These are phyloP conservation scores for Aspergillus vadensis DNA, from an alignment of 2,329 filamentous ascomycete species.

Conservation along the genomic window DNA sequence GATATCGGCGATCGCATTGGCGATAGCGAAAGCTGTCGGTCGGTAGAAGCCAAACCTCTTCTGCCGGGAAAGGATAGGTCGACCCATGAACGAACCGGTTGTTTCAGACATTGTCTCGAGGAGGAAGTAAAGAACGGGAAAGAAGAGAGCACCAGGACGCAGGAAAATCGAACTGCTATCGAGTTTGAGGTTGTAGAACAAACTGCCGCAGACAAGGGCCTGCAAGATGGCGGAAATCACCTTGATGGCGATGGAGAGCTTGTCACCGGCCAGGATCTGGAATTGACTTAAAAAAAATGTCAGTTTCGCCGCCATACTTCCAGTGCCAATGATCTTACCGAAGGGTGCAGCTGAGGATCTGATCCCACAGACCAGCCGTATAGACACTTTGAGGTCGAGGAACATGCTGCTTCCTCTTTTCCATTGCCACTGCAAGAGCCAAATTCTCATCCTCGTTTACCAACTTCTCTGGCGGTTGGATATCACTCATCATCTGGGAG, in stretches of 20 bases:
- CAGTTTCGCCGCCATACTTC: not conserved
- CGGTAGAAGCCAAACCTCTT: conserved; percentile 69
- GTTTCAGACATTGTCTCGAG: conserved; percentile 61
- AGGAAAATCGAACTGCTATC: conserved; percentile 58
- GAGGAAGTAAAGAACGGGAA: conserved; percentile 62
- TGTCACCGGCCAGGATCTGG: conserved; percentile 56
- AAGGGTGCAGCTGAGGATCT: conserved; percentile 51
- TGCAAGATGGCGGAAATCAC: conserved; percentile 43
- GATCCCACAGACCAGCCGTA: conserved; percentile 36
- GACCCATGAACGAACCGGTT: conserved; percentile 61
- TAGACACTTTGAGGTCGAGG: conserved; percentile 35
- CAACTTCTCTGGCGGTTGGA: conserved; percentile 33
- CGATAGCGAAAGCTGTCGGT: conserved; percentile 59
- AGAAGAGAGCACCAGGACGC: conserved; percentile 61
- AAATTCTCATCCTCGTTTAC: conserved; percentile 33
- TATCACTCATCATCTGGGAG: conserved; percentile 53
- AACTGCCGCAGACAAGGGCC: conserved; percentile 46
- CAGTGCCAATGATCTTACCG: conserved; percentile 15
- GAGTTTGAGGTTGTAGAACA: conserved; percentile 56
- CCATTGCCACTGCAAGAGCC: conserved; percentile 29
- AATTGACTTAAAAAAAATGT: conserved; percentile 47
- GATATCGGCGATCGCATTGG: conserved; percentile 58
- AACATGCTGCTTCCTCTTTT: conserved; percentile 36
- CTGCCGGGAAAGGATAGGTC: conserved; percentile 68
- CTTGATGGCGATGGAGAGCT: conserved; percentile 51